Base-by-base conservation (phyloP, 345 rosid species). In the Excoecaria agallocha region DNA sequence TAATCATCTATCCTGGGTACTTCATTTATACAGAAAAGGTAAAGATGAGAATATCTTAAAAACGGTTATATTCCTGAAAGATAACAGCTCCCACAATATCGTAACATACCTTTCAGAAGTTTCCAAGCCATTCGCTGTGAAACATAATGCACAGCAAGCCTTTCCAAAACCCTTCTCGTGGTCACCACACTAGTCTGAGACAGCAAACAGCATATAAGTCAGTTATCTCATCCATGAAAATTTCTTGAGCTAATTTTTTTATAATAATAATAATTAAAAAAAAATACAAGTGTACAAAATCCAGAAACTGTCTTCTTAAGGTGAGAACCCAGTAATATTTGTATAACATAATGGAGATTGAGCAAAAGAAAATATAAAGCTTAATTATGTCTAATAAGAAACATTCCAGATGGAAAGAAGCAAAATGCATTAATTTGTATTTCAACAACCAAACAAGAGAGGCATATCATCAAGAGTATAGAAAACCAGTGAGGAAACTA, bases 51-150 rank as follows among this genome's bases (percentile, higher is more conserved):
- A 64, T 35, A 59, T 46, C 71, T 0, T 30, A 60, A 62, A 9
- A 41, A 7, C 12, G 10, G 12, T 19, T 25, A 66, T 0, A 68
- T 51, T 41, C 8, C 16, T n/a, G 68, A 41, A 41, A 62, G 20
- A 37, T 5, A 63, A 6, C 6, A 38, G 1, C 6, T 37, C 12
- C 17, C 15, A 15, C 6, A 30, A 37, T 37, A 25, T 37, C 2
- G 13, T 49, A 60, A 72, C 16, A 69, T 90, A 95, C 96, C 99
- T 84, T 95, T 95, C 35, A 95, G 89, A 82, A 95, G 97, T 82
- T 95, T 93, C 98, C 98, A 95, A 43, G 99, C 99, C 85, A 88
- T 84, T 77, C 91, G 89, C 82, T 87, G 97, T 41, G 98, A 95
- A 77, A 85, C 87, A 85, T 90, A 83, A 79, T 86, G 85, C 59